Evolutionary conservation across 306 rosid genomes (phyloP), one percentile per base, ranked within the genome.

Genomic region (Betula pendula): DNA sequence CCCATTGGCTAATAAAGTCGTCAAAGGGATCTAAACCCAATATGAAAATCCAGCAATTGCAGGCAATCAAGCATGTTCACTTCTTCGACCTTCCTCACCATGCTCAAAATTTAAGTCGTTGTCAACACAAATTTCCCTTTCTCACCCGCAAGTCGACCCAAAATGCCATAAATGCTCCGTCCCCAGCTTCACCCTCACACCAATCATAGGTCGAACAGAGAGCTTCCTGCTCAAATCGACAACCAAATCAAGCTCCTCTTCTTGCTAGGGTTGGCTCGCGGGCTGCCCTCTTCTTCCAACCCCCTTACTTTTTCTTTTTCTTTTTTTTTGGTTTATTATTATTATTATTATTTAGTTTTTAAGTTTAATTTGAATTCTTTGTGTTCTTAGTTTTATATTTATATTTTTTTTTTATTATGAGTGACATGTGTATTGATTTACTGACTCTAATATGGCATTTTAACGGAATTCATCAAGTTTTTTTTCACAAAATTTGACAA

Each of bases 71-170:
- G 93, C 98, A 92, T 89, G 8, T 81, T 90, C 0, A 22, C 79
- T 29, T 78, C 86, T 48, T 87, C 87, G 43, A 94, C 93, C 84
- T 88, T 94, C 81, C 81, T 85, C 75, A 88, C 92, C 20, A 90
- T 91, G 16, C 88, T 79, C 8, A 92, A 53, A 80, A 94, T 86
- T 87, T 94, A 97, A 2, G 81, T 53, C 2, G 96, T 89, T 8
- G 89, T 92, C 3, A 94, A 86, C 13, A 97, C 98, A 7, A 94
- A 94, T 80, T 94, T 94, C 0, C 97, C 98, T 43, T 92, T 94
- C 87, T 92, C 97, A 3, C 98, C 98, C 0, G 98, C n/a, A 94
- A 44, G 97, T 90, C 1, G 90, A 79, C 2, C 97, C 98, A 33
- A 90, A 92, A 79, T 89, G 98, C 0, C 98, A 97, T 0, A 92